Percentiles rank a stretch among this genome's conserved stretches.
phyloP scores from a whole-genome alignment of 306 rosid genomes.

The Abrus pulchellus region DNA sequence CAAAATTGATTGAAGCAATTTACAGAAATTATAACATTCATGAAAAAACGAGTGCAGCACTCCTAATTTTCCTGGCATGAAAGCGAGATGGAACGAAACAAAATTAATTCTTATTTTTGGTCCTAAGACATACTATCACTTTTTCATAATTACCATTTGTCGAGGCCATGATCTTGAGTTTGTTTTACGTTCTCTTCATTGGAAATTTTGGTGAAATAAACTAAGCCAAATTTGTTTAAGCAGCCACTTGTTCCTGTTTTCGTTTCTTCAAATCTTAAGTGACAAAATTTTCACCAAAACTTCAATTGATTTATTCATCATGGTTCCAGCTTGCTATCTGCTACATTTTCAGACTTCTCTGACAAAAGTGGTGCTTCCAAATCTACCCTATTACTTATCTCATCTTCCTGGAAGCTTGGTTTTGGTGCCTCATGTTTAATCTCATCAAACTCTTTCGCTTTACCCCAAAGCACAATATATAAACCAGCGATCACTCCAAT shows the following conservation, averaged over 20 bases:
- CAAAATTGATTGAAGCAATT: not conserved
- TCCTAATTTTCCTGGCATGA: not conserved
- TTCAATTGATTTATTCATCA: not conserved
- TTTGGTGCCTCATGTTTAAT: constrained; percentile 40
- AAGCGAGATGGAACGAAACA: not conserved
- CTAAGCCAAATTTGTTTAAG: constrained; percentile 31
- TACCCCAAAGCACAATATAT: constrained; percentile 78
- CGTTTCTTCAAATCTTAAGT: not conserved
- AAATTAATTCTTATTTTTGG: not conserved
- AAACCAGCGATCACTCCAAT: constrained; percentile 66
- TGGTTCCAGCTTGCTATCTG: constrained; percentile 42
- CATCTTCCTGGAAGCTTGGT: constrained; percentile 39
- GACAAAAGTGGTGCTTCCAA: constrained; percentile 65
- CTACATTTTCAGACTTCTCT: constrained; percentile 42
- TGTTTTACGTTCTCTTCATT: constrained; percentile 12
- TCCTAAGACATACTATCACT: not conserved
- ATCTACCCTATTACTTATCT: constrained; percentile 42
- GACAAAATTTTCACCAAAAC: constrained; percentile 43
- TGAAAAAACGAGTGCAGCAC: not conserved
- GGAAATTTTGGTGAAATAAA: constrained; percentile 31
- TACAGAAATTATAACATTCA: not conserved
- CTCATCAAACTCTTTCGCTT: constrained; percentile 62
- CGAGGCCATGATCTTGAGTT: not conserved
- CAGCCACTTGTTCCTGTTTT: constrained; percentile 12
- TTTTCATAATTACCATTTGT: constrained; percentile 10